Evolutionary conservation across 2,329 filamentous ascomycete genomes (phyloP).

Genomic region (Chaetomium strumarium): DNA sequence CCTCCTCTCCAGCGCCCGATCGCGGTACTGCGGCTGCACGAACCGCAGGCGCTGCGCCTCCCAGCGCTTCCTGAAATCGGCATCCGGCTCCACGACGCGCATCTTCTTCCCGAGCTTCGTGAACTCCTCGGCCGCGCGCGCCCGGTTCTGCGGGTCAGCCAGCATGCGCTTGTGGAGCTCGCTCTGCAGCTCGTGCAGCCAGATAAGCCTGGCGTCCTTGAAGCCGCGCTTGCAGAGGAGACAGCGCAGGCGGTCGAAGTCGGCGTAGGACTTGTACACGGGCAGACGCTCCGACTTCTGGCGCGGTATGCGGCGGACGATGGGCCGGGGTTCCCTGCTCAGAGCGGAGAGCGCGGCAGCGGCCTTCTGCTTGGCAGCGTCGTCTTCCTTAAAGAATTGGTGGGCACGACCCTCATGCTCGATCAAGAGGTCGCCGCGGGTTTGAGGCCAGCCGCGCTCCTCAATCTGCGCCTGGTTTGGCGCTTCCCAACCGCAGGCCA

Average conservation of each 20-base stretch:
- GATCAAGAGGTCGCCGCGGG: constrained; percentile 25
- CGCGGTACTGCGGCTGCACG: constrained; percentile 46
- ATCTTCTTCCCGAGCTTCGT: constrained; percentile 31
- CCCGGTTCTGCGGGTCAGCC: constrained; percentile 23
- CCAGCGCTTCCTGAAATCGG: constrained; percentile 11
- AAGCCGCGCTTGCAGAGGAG: constrained; percentile 40
- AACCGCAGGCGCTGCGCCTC: constrained; percentile 22
- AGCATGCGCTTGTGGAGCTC: constrained; percentile 35
- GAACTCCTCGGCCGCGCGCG: constrained; percentile 29
- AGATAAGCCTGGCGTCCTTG: constrained; percentile 34
- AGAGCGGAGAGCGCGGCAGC: constrained; percentile 22
- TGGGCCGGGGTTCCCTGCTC: constrained; percentile 22
- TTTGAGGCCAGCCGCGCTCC: constrained; percentile 23
- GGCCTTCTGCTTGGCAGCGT: constrained; percentile 22
- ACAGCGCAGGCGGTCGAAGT: constrained; percentile 39
- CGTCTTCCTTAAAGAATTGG: constrained; percentile 40
- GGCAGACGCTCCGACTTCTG: constrained; percentile 32
- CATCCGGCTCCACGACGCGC: constrained; percentile 19
- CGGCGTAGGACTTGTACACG: constrained; percentile 49
- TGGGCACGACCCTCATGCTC: constrained; percentile 55
- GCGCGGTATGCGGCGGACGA: constrained; percentile 26
- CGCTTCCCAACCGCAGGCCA: constrained; percentile 56
- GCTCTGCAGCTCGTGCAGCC: constrained; percentile 40
- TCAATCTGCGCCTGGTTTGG: constrained; percentile 37
- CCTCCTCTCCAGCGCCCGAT: constrained; percentile 63